Evolutionary conservation across 1,284 basidiomycete genomes (phyloP).

Genomic region (Cutaneotrichosporon sp.): DNA sequence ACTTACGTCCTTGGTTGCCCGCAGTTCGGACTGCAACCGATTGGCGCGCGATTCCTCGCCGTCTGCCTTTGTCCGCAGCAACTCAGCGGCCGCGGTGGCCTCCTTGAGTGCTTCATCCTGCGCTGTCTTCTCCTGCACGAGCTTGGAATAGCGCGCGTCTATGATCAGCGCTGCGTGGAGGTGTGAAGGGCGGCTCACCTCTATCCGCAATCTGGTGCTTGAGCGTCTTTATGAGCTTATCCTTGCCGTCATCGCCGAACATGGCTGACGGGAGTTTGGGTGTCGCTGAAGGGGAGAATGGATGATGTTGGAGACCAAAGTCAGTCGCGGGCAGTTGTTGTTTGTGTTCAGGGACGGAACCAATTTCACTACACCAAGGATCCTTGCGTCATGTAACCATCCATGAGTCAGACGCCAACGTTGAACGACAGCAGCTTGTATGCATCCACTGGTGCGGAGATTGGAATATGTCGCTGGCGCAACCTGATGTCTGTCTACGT

Average conservation of each 20-base stretch:
- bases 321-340: conserved; percentile 5
- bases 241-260: conserved; percentile 49
- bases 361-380: background rate
- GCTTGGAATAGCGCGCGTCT: conserved; percentile 6
- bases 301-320: background rate
- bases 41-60: conserved; percentile 1
- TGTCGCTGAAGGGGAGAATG: background rate
- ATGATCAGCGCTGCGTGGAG: background rate
- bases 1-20: conserved; percentile 28
- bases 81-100: background rate
- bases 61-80: background rate
- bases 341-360: conserved; percentile 7
- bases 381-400: background rate
- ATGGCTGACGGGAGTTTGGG: conserved; percentile 21
- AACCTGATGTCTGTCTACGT: too few relatives aligned
- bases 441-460: too few relatives aligned
- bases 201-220: conserved; percentile 38
- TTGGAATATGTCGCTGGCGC: too few relatives aligned
- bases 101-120: conserved; percentile 1
- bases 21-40: conserved; percentile 27
- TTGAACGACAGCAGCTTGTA: background rate
- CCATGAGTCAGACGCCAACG: background rate
- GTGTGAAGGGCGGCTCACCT: background rate
- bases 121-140: conserved; percentile 7
- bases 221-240: conserved; percentile 43